Evolutionary conservation across 352 stramenopile species (phyloP), one percentile per base, ranked within the genome.

Genomic region (Globisporangium iwayamae): DNA sequence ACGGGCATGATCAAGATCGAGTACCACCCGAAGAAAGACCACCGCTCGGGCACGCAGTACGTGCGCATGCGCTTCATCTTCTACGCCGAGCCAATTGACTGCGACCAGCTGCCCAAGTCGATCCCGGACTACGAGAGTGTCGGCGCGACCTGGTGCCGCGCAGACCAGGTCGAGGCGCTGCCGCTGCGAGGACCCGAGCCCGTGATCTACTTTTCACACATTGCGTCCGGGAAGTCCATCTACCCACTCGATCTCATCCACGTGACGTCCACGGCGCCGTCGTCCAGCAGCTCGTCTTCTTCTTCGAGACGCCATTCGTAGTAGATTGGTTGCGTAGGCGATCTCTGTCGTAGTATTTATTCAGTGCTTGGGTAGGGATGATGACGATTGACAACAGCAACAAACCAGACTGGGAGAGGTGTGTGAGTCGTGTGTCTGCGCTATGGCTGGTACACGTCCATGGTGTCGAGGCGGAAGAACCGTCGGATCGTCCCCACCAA

Each of bases 11-110:
- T 94, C 52, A 89, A 90, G 73, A 79, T 94, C 47, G 86, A 94
- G 74, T 94, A 94, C 62, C 84, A 94, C 52, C 86, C 86, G 1
- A 94, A 94, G 71, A 73, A 75, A 65, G 83, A 94, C 68, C 78
- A 94, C 66, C 80, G 83, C 36, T 76, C 63, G 4, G 79, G 79
- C 13, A 76, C 72, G 59, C 74, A 87, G 54, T 94, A 94, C 46
- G 86, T 94, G 34, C 83, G 86, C 60, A 93, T 95, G 86, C 86
- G 86, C 38, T 93, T 95, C 64, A 80, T 95, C 46, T 93, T 93
- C 60, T 87, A 89, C 60, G 86, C 83, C 34, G 85, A 93, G 62
- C 86, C 86, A 13, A 18, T 93, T 30, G 76, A 95, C 64, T 85
- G 76, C 52, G 78, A 90, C 54, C 84, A 93, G 60, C 74, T 83